Evolutionary conservation across 176 grass and related monocot species (phyloP), one percentile per base, ranked within the genome.

Genomic region (Olyra latifolia): DNA sequence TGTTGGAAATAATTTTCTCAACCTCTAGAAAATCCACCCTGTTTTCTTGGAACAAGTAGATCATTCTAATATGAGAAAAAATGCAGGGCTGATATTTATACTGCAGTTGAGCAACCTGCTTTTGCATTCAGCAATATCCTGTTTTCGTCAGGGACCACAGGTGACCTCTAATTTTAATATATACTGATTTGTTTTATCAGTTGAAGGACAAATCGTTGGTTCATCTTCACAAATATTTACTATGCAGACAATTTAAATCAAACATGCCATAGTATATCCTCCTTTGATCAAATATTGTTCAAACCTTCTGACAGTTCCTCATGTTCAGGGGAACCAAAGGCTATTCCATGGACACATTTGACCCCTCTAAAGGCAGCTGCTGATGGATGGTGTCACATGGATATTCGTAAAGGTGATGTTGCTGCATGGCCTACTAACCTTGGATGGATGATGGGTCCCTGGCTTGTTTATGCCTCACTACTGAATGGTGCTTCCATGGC

Each of bases 401-500:
- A 98, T 87, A 89, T 98, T 65, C 81, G 72, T 66, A 89, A 82
- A 88, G 92, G 96, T 82, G 96, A 98, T 88, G 92, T 93, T 84
- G 88, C 95, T 89, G 88, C 92, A 41, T 98, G 96, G 96, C 96
- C 92, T 83, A 95, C 96, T 81, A 98, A 95, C 80, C 96, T 98
- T 66, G 96, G 96, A 80, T 98, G 96, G 96, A 98, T 98, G 96
- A 98, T 98, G 96, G 96, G 96, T 60, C 96, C 96, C 57, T 98
- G 96, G 96, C 96, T 98, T 85, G 96, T 98, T 76, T 98, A 95
- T 92, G 90, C 92, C 30, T 85, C 90, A 6, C 87, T 98, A 69
- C 72, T 98, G 56, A 98, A 98, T 89, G 96, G 96, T 89, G 90
- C 96, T 74, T 95, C 96, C 59, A 93, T 95, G 88, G 90, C 96